Conservation (phyloP, 495 filamentous ascomycete species). For the Aspergillus conjunctus region DNA sequence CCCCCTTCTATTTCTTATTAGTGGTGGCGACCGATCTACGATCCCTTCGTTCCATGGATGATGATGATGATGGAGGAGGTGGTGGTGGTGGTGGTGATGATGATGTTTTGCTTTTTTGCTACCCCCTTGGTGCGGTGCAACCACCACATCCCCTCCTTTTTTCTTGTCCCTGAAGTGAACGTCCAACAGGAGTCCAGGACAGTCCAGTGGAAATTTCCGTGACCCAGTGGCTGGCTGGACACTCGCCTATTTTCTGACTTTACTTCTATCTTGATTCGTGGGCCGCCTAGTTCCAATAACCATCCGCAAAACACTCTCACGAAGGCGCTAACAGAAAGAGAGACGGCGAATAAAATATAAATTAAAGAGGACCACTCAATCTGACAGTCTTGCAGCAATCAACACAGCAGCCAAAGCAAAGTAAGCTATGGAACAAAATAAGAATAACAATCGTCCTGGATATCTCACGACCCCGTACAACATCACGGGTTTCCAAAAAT, state of each 20-base stretch:
- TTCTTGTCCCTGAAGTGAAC: not conserved
- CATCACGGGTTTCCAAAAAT: not conserved
- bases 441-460: not conserved
- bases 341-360: not conserved
- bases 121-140: not conserved
- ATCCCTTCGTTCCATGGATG: slow-evolving; percentile 5
- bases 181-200: not conserved
- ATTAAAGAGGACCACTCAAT: not conserved
- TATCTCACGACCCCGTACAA: not conserved
- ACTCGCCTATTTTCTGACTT: not conserved
- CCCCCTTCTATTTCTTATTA: not conserved
- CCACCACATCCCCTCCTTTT: not conserved
- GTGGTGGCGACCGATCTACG: not conserved
- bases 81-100: not conserved
- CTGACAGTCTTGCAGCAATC: not conserved
- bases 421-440: not conserved
- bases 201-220: not conserved
- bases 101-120: not conserved
- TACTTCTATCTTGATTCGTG: not conserved
- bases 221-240: not conserved
- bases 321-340: not conserved
- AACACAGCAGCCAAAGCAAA: not conserved
- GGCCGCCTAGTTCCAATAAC: not conserved
- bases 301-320: slow-evolving; percentile 6
- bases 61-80: slow-evolving; percentile 2